Evolutionary conservation across 768 basidiomycete species (phyloP), one percentile per base, ranked within the genome.

Genomic region (Tricholoma saponaceum): DNA sequence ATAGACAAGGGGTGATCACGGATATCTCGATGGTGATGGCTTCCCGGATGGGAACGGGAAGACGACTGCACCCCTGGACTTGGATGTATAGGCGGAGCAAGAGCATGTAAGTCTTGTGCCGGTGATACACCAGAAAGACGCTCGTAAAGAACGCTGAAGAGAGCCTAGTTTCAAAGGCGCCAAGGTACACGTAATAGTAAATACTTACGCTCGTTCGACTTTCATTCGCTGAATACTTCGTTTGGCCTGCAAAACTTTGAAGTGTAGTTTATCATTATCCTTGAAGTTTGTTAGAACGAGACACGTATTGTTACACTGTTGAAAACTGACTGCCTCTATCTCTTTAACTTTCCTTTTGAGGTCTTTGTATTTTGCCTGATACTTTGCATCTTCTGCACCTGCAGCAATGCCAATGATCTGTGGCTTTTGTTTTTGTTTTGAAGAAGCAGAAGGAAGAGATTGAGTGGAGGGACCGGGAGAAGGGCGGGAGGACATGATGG

Each of bases 241-340:
- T 72, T 89, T 92, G 28, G 90, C 84, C 67, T 86, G 79, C 26
- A 90, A 75, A 35, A 92, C 83, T 70, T 91, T 90, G 78, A 86
- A 84, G 68, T 89, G 83, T 58, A 94, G 80, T 73, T 87, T 91
- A 78, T 93, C 92, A 72, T 94, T 94, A 73, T 93, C 90, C 92
- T 94, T 56, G 56, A 58, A 55, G 43, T 57, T 59, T 64, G 60
- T 60, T 56, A 62, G 58, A 64, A 60, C 37, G 57, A 52, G 22
- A 16, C 6, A n/a, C 60, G 44, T 30, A 52, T 20, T 23, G 46
- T 43, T 39, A 60, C 20, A 62, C 52, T 50, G 53, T 35, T 52
- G 35, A 41, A 43, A 63, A 82, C 87, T 64, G 59, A 91, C 92
- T 30, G 78, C 72, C 74, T 94, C 92, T 61, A 93, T 89, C 72